phyloP scores from a whole-genome alignment of 106 monocot species.

The Dendrobium nobile region DNA sequence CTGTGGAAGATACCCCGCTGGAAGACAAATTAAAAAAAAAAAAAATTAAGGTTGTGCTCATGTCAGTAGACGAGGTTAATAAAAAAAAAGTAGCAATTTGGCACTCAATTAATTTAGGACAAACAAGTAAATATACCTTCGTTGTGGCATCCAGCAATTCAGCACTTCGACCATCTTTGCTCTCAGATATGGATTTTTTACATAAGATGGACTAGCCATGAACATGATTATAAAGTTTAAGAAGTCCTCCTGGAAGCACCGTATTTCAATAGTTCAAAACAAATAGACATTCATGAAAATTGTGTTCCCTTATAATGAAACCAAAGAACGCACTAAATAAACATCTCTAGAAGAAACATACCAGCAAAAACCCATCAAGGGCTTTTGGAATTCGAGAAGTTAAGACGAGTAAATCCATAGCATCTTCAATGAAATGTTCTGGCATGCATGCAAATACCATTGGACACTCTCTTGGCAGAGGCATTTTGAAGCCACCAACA shows the following conservation, averaged over 20 bases:
- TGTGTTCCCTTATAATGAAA: neutral
- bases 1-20: slow-evolving; percentile 68
- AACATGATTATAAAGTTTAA: slow-evolving; percentile 99
- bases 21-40: slow-evolving; percentile 5
- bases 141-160: slow-evolving; percentile 90
- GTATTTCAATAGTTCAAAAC: neutral
- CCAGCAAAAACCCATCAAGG: slow-evolving; percentile 73
- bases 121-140: slow-evolving; percentile 39
- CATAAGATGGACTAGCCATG: slow-evolving; percentile 85
- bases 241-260: slow-evolving; percentile 78
- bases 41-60: neutral
- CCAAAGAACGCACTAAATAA: neutral
- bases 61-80: neutral
- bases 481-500: slow-evolving; percentile 95
- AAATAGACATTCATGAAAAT: neutral
- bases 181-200: slow-evolving; percentile 90
- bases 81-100: neutral
- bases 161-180: slow-evolving; percentile 99
- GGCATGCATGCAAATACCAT: slow-evolving; percentile 94
- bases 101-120: neutral
- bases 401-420: slow-evolving; percentile 87
- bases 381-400: slow-evolving; percentile 86
- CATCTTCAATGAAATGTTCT: slow-evolving; percentile 97
- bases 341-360: slow-evolving; percentile 20
- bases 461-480: slow-evolving; percentile 73